Conservation (phyloP, 225 moss, liverwort and hornwort species). For the Thuidium tamariscinum region DNA sequence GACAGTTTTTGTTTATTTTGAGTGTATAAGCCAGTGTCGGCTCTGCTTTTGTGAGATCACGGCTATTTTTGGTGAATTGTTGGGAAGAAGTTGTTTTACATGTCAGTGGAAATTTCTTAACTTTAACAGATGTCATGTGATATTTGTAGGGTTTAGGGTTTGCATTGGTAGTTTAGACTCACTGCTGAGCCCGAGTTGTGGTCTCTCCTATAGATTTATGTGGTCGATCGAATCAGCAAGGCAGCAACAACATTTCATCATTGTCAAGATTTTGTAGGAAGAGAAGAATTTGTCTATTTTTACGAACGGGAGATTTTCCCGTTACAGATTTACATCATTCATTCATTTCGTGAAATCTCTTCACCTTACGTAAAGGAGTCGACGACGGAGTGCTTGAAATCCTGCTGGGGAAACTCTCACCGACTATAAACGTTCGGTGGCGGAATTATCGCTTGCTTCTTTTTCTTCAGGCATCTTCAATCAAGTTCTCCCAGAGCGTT, state of each 20-base stretch:
- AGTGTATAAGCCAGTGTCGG: background rate
- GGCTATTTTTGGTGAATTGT: background rate
- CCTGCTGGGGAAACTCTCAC: background rate
- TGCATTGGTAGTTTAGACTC: background rate
- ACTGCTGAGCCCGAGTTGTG: background rate
- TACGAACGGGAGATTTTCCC: background rate
- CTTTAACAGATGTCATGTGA: background rate
- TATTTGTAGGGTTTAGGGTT: background rate
- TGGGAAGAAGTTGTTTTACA: background rate
- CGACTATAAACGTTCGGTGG: background rate
- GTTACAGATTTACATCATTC: background rate
- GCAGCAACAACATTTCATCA: background rate
- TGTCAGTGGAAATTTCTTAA: background rate
- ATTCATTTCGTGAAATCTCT: background rate
- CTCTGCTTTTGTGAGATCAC: background rate
- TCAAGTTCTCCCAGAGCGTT: background rate
- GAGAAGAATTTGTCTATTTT: background rate
- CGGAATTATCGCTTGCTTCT: background rate
- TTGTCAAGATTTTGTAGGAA: background rate
- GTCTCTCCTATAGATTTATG: background rate
- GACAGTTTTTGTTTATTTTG: background rate
- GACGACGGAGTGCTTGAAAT: background rate
- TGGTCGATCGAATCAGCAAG: background rate
- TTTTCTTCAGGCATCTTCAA: slow-evolving; percentile 2
- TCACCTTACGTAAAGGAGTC: background rate